phyloP scores from a whole-genome alignment of 768 basidiomycete genomes.

The Rhodotorula toruloides region DNA sequence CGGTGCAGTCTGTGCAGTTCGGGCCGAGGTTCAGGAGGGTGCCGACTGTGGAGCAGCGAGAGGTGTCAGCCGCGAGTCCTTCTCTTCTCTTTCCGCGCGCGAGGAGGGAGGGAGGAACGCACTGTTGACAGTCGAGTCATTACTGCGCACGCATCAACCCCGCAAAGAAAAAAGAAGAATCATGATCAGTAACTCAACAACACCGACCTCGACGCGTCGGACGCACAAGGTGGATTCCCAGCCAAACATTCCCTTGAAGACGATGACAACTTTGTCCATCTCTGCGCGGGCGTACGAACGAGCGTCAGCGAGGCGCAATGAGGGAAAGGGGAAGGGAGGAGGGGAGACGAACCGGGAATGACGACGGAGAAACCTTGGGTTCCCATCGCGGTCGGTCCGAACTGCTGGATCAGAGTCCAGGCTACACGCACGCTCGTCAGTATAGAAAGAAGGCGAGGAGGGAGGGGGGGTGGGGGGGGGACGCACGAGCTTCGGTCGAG shows the following conservation, averaged over 20 bases:
- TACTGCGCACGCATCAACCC: not conserved
- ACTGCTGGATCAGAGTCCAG: slow-evolving; percentile 35
- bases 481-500: slow-evolving; percentile 12
- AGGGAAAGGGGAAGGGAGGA: not conserved
- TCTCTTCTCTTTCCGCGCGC: not conserved
- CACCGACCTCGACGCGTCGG: not conserved
- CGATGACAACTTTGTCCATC: slow-evolving; percentile 42
- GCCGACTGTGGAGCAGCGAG: slow-evolving; percentile 17
- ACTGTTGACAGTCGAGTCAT: slow-evolving; percentile 25
- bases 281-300: slow-evolving; percentile 1
- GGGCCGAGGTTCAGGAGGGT: slow-evolving; percentile 24
- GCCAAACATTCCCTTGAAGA: slow-evolving; percentile 38
- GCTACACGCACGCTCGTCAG: not conserved
- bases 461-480: not conserved
- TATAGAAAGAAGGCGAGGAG: not conserved
- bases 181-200: not conserved
- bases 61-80: too few relatives aligned
- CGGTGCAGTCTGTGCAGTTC: slow-evolving; percentile 36
- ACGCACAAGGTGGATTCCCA: slow-evolving; percentile 35
- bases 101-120: not conserved
- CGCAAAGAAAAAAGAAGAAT: not conserved
- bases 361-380: slow-evolving; percentile 32
- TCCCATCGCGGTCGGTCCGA: slow-evolving; percentile 38
- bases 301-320: too few relatives aligned
- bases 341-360: slow-evolving; percentile 33